A percentile compares a stretch with the other conserved stretches of the same genome.
Conservation (phyloP, 148 eudicot genomes). For the Vaccinium vitisidaea region DNA sequence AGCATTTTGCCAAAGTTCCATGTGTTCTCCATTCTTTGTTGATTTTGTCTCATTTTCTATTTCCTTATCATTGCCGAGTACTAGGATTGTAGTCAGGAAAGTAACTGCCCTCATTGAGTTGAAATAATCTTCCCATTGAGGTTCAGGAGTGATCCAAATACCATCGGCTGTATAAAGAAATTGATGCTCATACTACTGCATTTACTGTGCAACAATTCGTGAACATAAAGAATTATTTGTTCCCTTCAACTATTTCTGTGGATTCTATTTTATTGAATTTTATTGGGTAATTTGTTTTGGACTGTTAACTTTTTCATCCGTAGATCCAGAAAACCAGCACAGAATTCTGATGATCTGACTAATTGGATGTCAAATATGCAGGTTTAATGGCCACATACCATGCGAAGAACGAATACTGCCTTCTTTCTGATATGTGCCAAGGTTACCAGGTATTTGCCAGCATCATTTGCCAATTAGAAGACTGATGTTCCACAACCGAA, state of each 20-base stretch:
- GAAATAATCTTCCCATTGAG: neutral
- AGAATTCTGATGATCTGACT: neutral
- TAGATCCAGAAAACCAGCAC: neutral
- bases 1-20: neutral
- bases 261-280: neutral
- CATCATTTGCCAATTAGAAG: slow-evolving; percentile 82
- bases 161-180: neutral
- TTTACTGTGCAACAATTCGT: neutral
- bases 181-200: neutral
- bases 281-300: neutral
- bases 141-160: neutral
- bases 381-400: slow-evolving; percentile 94
- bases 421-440: slow-evolving; percentile 88
- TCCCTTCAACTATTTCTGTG: neutral
- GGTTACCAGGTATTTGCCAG: slow-evolving; percentile 82
- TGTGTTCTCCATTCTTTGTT: neutral
- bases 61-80: neutral
- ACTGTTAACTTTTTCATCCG: neutral
- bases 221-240: neutral
- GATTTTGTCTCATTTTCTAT: neutral
- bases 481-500: slow-evolving; percentile 26
- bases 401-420: slow-evolving; percentile 94
- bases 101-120: neutral
- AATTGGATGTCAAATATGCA: slow-evolving; percentile 29
- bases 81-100: neutral